Base-by-base conservation (phyloP, 2,329 filamentous ascomycete genomes). In the Xylaria hypoxylon region DNA sequence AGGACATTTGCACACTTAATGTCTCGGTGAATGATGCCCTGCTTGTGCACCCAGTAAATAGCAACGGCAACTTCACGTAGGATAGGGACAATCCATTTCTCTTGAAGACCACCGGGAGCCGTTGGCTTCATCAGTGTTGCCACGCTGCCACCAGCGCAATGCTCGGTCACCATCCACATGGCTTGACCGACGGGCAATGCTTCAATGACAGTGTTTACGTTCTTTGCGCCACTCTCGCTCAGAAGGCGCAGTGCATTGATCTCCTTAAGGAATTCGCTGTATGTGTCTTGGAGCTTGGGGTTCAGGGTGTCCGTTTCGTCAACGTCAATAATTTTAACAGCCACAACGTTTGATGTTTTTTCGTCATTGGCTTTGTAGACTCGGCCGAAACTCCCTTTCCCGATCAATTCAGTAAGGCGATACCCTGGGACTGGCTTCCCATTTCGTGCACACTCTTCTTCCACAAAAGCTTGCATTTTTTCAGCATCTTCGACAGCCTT, bases 91-190 rank as follows among this genome's bases (percentile, higher is more conserved):
- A 91, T 90, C 85, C 87, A 91, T 76, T 88, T 90, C 80, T 92
- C 89, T 72, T 88, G 85, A n/a, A 92, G 79, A 2, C 89, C 89
- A 1, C 86, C 86, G 0, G 88, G 87, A 2, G 85, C 83, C 1
- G 87, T 90, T n/a, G 90, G 88, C 75, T 86, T 87, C 88, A 90
- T 90, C 65, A 87, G 85, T 68, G 86, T 94, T 70, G 87, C 90
- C 77, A 96, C 90, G 77, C 92, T 96, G 55, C 93, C 93, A 68
- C 93, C 93, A 5, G 91, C 92, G 73, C 92, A 94, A 78, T 94
- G 94, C 79, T 96, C 92, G 65, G 91, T 94, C 62, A 96, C 88
- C 82, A 96, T 92, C 93, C 93, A 96, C 81, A 96, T 90, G 67
- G 92, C 88, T 72, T 91, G 89, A 47, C 91, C 91, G 42, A 95